A percentile compares a stretch with the other conserved stretches of the same genome.
Conservation (phyloP, 768 basidiomycete species). For the Boletales sp. region DNA sequence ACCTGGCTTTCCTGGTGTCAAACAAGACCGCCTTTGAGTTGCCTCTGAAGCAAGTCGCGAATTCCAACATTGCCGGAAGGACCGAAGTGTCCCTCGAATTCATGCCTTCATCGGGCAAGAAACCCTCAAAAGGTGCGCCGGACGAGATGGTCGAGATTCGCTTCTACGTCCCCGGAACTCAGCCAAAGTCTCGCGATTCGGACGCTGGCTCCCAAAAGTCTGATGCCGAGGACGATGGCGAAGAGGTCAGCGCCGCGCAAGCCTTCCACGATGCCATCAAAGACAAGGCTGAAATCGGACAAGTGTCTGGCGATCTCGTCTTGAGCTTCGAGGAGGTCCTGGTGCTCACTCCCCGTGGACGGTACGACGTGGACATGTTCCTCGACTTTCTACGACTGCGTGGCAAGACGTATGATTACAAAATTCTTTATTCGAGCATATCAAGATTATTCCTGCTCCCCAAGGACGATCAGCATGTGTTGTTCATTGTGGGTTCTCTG, state of each 20-base stretch:
- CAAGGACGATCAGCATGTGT: conserved; percentile 92
- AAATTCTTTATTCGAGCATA: conserved; percentile 87
- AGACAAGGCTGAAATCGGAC: conserved; percentile 92
- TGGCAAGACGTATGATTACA: conserved; percentile 99
- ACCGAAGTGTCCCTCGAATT: conserved; percentile 99
- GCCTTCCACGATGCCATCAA: conserved; percentile 96
- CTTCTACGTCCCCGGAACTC: conserved; percentile 88
- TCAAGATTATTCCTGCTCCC: conserved; percentile 88
- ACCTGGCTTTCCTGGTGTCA: conserved; percentile 86
- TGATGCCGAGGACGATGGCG: conserved; percentile 66
- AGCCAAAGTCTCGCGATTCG: conserved; percentile 57
- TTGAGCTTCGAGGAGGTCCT: conserved; percentile 94
- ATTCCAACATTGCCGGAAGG: conserved; percentile 96
- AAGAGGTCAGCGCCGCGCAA: conserved; percentile 88
- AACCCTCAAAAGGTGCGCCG: conserved; percentile 37
- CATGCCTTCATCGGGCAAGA: conserved; percentile 47
- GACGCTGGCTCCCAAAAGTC: conserved; percentile 74
- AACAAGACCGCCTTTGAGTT: conserved; percentile 89
- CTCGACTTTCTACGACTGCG: conserved; percentile 88
- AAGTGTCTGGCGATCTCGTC: conserved; percentile 87
- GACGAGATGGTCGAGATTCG: conserved; percentile 97
- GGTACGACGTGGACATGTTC: conserved; percentile 98
- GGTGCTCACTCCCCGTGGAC: conserved; percentile 92
- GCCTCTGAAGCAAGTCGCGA: conserved; percentile 81
- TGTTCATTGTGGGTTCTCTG: conserved; percentile 77